phyloP scores from a whole-genome alignment of 1,284 basidiomycete species.

The Hymenochaete sp. region DNA sequence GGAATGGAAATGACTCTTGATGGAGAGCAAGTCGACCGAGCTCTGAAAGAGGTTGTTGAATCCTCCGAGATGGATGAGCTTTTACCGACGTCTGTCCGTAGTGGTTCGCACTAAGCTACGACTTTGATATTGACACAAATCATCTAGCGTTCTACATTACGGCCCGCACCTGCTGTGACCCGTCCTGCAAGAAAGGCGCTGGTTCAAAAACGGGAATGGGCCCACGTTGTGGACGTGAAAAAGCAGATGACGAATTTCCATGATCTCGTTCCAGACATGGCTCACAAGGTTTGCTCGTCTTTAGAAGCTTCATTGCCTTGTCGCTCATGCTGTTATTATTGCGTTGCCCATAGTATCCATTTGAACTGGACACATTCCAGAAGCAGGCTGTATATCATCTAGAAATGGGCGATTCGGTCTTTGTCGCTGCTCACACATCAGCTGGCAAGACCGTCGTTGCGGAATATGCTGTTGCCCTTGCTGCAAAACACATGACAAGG shows the following conservation, averaged over 20 bases:
- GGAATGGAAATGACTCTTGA: neutral
- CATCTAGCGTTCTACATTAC: slow-evolving; percentile 49
- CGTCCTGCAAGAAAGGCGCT: slow-evolving; percentile 34
- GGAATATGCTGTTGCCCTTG: slow-evolving; percentile 96
- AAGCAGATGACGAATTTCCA: slow-evolving; percentile 83
- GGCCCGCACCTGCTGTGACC: slow-evolving; percentile 35
- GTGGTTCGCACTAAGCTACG: slow-evolving; percentile 7
- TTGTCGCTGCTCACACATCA: slow-evolving; percentile 97
- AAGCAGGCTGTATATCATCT: slow-evolving; percentile 98
- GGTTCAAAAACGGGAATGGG: slow-evolving; percentile 88
- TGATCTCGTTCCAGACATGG: slow-evolving; percentile 86
- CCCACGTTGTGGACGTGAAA: slow-evolving; percentile 92
- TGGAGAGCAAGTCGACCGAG: neutral
- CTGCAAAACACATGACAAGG: slow-evolving; percentile 98
- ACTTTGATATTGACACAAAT: neutral
- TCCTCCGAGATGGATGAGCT: slow-evolving; percentile 69
- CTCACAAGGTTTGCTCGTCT: slow-evolving; percentile 48
- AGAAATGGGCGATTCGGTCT: slow-evolving; percentile 96
- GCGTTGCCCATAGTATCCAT: slow-evolving; percentile 59
- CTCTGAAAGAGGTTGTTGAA: slow-evolving; percentile 24
- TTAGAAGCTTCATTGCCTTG: too few species aligned
- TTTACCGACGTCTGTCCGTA: slow-evolving; percentile 67
- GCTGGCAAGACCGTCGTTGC: slow-evolving; percentile 99
- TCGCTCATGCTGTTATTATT: slow-evolving; percentile 1
- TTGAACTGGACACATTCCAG: slow-evolving; percentile 86